Percentiles rank a stretch among this genome's conserved stretches.
Evolutionary conservation across 768 basidiomycete species (phyloP).

Genomic region (Russula brevipes): DNA sequence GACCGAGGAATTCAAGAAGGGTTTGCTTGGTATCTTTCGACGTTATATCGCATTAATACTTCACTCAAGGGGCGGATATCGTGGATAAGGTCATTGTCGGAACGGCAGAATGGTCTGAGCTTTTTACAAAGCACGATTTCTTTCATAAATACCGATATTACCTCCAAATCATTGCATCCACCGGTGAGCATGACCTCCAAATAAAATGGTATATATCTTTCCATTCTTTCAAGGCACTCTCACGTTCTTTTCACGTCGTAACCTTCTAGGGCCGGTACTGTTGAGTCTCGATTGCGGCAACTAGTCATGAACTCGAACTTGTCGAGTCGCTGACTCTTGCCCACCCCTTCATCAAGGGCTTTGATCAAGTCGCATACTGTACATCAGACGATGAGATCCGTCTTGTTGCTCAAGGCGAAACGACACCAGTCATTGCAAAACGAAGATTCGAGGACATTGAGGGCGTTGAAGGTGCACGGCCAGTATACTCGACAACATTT

Average conservation of each 20-base stretch:
- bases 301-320: slow-evolving; percentile 97
- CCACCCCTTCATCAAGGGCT: slow-evolving; percentile 93
- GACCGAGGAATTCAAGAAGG: slow-evolving; percentile 92
- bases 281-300: slow-evolving; percentile 93
- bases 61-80: slow-evolving; percentile 76
- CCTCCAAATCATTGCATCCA: slow-evolving; percentile 91
- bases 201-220: slow-evolving; percentile 76
- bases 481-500: slow-evolving; percentile 95
- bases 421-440: slow-evolving; percentile 63
- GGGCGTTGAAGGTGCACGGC: slow-evolving; percentile 65
- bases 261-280: slow-evolving; percentile 76
- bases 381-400: slow-evolving; percentile 82
- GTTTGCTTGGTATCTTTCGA: slow-evolving; percentile 34
- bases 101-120: slow-evolving; percentile 80
- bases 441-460: slow-evolving; percentile 76
- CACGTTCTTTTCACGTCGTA: slow-evolving; percentile 6
- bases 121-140: slow-evolving; percentile 95
- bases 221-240: background rate
- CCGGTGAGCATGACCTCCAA: slow-evolving; percentile 76
- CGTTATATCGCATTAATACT: slow-evolving; percentile 20
- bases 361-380: slow-evolving; percentile 84
- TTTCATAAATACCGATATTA: slow-evolving; percentile 97
- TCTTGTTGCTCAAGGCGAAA: slow-evolving; percentile 82
- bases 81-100: slow-evolving; percentile 89
- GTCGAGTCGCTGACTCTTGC: slow-evolving; percentile 88